These are phyloP conservation scores for Hapsidospora chrysogenum DNA, from an alignment of 495 filamentous ascomycete genomes.

Conservation along the genomic window DNA sequence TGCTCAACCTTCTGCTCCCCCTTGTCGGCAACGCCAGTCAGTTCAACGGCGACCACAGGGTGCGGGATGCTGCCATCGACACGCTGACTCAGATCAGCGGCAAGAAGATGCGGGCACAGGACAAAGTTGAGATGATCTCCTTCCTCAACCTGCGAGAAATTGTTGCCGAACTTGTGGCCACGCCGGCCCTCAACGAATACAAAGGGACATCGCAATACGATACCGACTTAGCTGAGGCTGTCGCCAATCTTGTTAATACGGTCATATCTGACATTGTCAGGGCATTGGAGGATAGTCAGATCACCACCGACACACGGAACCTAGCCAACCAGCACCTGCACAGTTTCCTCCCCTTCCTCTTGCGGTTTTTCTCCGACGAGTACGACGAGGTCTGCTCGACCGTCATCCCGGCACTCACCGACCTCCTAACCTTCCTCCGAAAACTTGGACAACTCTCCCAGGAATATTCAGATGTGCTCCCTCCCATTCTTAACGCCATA, in stretches of 20 bases:
- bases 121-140: conserved; percentile 86
- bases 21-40: conserved; percentile 43
- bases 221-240: conserved; percentile 81
- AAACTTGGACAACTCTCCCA: conserved; percentile 51
- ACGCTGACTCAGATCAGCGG: conserved; percentile 87
- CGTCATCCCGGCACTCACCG: conserved; percentile 78
- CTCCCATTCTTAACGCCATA: conserved; percentile 76
- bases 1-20: conserved; percentile 70
- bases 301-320: conserved; percentile 34
- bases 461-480: conserved; percentile 60
- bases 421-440: conserved; percentile 74
- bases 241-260: conserved; percentile 92
- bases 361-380: conserved; percentile 93
- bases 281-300: conserved; percentile 39
- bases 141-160: conserved; percentile 77
- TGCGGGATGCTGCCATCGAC: conserved; percentile 76
- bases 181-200: conserved; percentile 57
- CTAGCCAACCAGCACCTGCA: conserved; percentile 61
- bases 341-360: conserved; percentile 64
- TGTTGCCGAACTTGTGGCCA: conserved; percentile 63
- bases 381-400: conserved; percentile 95
- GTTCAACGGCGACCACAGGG: conserved; percentile 42
- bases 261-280: conserved; percentile 71
- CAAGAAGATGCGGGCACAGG: conserved; percentile 89
- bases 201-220: conserved; percentile 76